Evolutionary conservation across 129 eudicot genomes (phyloP), one percentile per base, ranked within the genome.

Genomic region (Smallanthus sonchifolius): DNA sequence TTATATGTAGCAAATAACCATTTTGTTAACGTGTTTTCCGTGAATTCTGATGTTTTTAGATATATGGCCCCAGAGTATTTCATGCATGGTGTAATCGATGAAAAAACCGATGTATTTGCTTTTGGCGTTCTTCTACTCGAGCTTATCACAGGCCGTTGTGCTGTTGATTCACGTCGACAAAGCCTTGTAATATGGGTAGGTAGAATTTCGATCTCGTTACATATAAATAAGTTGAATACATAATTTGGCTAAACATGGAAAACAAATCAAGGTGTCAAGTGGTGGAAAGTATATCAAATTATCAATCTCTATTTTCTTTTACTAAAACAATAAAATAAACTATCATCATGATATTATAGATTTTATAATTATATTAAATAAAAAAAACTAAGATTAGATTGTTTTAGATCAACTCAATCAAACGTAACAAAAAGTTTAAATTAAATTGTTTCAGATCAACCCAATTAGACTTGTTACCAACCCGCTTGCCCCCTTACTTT

Each of bases 101-200:
- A 90, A 79, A 90, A 90, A 70, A 90, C 93, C 2, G 96, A 90
- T 59, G 89, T 90, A 10, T 87, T 90, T 17, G 84, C 96, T 16
- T 87, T 87, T 43, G 96, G 96, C 3, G 96, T 87, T 66, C 72
- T 90, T 47, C 42, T 90, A 51, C 85, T 90, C 6, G 96, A 90
- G 81, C 88, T 90, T 67, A 85, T 90, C 40, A 87, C 96, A 15
- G 96, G 96, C 14, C 93, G 93, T 32, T 88, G 86, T 66, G 91
- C 96, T 1, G 93, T 90, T 68, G 91, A 90, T 76, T 83, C 96
- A 15, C 68, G 57, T 69, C 84, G 77, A 44, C 91, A 82, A 67
- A 90, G 96, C 78, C 93, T 90, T 3, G 96, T 90, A 73, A 87
- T 90, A 75, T 90, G 96, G 96, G 96, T 90, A 87, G 2, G 90